phyloP scores from a whole-genome alignment of 306 rosid genomes.

The Comarum palustre region DNA sequence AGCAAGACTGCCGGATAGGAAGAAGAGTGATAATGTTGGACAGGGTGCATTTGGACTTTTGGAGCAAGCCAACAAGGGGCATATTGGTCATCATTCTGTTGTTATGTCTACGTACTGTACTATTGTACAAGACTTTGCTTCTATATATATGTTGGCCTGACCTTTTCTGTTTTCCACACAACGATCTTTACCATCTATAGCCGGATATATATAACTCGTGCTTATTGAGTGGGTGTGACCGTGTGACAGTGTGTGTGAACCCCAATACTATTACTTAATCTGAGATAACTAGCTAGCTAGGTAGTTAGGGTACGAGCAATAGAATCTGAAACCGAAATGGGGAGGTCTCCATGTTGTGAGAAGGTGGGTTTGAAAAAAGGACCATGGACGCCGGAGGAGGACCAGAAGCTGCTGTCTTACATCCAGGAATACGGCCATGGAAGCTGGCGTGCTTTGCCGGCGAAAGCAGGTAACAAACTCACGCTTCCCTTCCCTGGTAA shows the following conservation, averaged over 20 bases:
- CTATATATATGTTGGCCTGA: slow-evolving; percentile 8
- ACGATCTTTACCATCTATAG: not conserved
- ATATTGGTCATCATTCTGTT: not conserved
- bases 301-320: not conserved
- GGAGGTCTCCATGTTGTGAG: slow-evolving; percentile 94
- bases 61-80: not conserved
- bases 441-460: slow-evolving; percentile 96
- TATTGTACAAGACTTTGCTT: not conserved
- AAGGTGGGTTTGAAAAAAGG: slow-evolving; percentile 97
- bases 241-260: not conserved
- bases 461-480: slow-evolving; percentile 70
- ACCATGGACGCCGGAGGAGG: slow-evolving; percentile 99
- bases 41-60: not conserved
- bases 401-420: slow-evolving; percentile 81
- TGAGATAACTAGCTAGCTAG: not conserved
- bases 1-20: not conserved
- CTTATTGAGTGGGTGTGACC: not conserved
- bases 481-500: not conserved
- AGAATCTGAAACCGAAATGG: slow-evolving; percentile 45
- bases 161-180: slow-evolving; percentile 2
- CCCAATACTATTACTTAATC: not conserved
- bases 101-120: not conserved
- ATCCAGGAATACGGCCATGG: slow-evolving; percentile 94
- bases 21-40: not conserved
- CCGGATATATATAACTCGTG: not conserved